Conservation (phyloP, 208 protist species). For the Crithidia bombi region DNA sequence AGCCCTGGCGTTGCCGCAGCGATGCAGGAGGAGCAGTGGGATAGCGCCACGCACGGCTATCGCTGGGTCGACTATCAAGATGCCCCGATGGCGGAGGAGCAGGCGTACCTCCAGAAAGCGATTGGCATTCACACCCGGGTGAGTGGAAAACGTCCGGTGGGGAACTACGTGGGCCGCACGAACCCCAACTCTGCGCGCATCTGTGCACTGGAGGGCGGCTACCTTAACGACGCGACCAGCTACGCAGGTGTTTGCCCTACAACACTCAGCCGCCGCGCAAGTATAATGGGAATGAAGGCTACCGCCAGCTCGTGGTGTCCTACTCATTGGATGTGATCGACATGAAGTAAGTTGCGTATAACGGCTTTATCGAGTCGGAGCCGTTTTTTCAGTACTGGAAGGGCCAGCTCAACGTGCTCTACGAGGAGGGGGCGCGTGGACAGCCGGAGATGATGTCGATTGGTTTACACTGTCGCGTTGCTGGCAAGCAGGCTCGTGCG, state of each 20-base stretch:
- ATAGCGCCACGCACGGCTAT: constrained; percentile 40
- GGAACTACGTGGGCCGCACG: constrained; percentile 45
- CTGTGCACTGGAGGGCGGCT: constrained; percentile 35
- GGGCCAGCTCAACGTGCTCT: constrained; percentile 46
- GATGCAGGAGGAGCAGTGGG: constrained; percentile 33
- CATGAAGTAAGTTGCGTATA: constrained; percentile 40
- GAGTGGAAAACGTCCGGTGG: constrained; percentile 20
- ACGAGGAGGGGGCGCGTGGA: constrained; percentile 34
- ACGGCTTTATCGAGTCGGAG: constrained; percentile 48
- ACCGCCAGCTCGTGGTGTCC: constrained; percentile 40
- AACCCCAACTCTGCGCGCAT: constrained; percentile 45
- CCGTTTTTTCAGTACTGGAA: constrained; percentile 47
- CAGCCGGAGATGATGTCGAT: constrained; percentile 44
- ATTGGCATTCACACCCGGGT: constrained; percentile 30
- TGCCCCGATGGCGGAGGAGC: constrained; percentile 17
- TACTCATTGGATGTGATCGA: constrained; percentile 44
- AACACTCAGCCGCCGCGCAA: constrained; percentile 41
- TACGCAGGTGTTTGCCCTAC: constrained; percentile 46
- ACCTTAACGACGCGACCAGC: constrained; percentile 48
- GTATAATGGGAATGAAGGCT: constrained; percentile 27
- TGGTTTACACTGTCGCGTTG: constrained; percentile 39
- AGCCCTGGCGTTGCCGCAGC: constrained; percentile 27
- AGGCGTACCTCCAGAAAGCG: constrained; percentile 6
- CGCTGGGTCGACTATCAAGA: constrained; percentile 39
- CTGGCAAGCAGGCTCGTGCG: constrained; percentile 35